Base-by-base conservation (phyloP, 2,329 filamentous ascomycete genomes). In the Microdochium trichocladiopsis region DNA sequence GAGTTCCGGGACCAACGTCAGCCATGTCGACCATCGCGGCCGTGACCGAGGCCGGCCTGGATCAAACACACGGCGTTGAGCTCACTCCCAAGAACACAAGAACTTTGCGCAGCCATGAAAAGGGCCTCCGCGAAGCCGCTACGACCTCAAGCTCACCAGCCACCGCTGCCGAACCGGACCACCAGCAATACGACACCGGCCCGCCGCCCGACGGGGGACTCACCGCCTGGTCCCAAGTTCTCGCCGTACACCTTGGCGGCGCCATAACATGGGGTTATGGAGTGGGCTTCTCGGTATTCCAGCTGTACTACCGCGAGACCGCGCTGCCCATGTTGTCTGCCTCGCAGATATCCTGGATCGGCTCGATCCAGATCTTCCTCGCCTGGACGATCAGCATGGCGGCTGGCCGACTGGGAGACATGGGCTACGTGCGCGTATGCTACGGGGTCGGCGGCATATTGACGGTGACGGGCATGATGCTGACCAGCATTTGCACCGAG, bases 381-480 rank as follows among this genome's bases (percentile, higher is more conserved):
- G 41, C 41, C 16, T 45, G 41, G 31, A 56, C 67, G n/a, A 56
- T 62, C 12, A 66, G 67, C 18, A 52, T 66, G 8, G 54, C 68
- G 14, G 59, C 61, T 14, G 68, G 68, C 4, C 65, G 62, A 2
- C 53, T 68, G 22, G 66, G 63, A 53, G 68, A 71, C 56, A 58
- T 56, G 10, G 68, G 68, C 11, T 58, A 68, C 56, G 62, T 66
- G 52, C 58, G 56, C 8, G 47, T 55, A 9, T 58, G 67, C 21
- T 56, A 63, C 25, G 47, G 53, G 8, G 31, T 49, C 2, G 64
- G 64, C 8, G 54, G 54, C 4, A 55, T 62, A 50, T 51, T 66
- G 49, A 53, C 62, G 36, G 49, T 61, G 28, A 51, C 67, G 25
- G 68, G 66, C 9, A 53, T 71, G 47, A 67, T 74, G 56, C 71